These are phyloP conservation scores for Globisporangium cystogenes DNA, from an alignment of 352 stramenopile genomes.

Conservation along the genomic window DNA sequence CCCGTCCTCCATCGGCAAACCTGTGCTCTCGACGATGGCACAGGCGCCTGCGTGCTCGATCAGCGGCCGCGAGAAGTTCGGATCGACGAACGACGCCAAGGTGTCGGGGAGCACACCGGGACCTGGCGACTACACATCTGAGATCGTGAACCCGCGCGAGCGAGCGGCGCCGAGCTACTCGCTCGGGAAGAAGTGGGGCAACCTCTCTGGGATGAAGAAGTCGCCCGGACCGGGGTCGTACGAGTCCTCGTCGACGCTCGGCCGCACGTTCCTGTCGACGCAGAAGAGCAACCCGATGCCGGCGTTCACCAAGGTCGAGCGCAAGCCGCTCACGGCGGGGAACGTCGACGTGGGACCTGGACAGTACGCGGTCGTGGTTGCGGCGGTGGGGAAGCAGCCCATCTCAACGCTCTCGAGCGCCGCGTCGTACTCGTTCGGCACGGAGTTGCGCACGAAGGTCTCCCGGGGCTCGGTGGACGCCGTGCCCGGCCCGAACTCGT, in stretches of 20 bases:
- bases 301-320: constrained; percentile 64
- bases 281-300: constrained; percentile 54
- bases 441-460: constrained; percentile 40
- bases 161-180: constrained; percentile 58
- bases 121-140: constrained; percentile 57
- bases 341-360: constrained; percentile 59
- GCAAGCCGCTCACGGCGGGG: constrained; percentile 45
- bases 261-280: constrained; percentile 63
- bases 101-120: constrained; percentile 37
- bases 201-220: constrained; percentile 34
- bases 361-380: constrained; percentile 67
- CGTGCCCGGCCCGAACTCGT: constrained; percentile 37
- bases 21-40: constrained; percentile 58
- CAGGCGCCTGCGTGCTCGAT: constrained; percentile 57
- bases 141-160: constrained; percentile 67
- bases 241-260: constrained; percentile 50
- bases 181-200: constrained; percentile 70
- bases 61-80: constrained; percentile 75
- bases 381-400: constrained; percentile 55
- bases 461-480: constrained; percentile 19
- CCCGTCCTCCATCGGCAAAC: constrained; percentile 63
- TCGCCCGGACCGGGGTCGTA: constrained; percentile 56
- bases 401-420: constrained; percentile 54
- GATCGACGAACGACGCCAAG: constrained; percentile 54
- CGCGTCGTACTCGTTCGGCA: constrained; percentile 65